A percentile compares a stretch with the other conserved stretches of the same genome.
Evolutionary conservation across 192 early-diverging fungal species (phyloP).

Genomic region (Dissophora globulifera): DNA sequence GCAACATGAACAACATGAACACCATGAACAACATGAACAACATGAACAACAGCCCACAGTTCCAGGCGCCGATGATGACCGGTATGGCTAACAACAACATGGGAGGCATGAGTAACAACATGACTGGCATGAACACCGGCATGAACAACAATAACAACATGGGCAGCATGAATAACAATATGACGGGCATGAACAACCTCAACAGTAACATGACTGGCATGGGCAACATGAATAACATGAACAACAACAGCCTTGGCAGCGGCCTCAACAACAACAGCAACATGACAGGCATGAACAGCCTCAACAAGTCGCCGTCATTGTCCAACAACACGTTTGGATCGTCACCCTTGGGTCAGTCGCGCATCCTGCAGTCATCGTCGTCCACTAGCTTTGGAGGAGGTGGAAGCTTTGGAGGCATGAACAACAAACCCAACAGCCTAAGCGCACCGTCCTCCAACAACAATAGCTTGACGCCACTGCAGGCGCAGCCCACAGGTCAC

Average conservation of each 20-base stretch:
- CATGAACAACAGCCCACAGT: slow-evolving; percentile 24
- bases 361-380: slow-evolving; percentile 30
- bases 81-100: slow-evolving; percentile 23
- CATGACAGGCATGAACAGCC: slow-evolving; percentile 28
- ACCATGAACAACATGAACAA: slow-evolving; percentile 28
- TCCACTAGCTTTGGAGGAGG: slow-evolving; percentile 21
- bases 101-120: slow-evolving; percentile 1
- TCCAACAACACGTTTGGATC: slow-evolving; percentile 35
- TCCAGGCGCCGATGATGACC: slow-evolving; percentile 12
- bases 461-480: slow-evolving; percentile 29
- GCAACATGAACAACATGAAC: slow-evolving; percentile 20
- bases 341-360: slow-evolving; percentile 42
- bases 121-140: neutral
- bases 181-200: slow-evolving; percentile 22
- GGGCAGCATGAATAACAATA: slow-evolving; percentile 19
- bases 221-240: no score
- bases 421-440: slow-evolving; percentile 4
- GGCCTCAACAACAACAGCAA: slow-evolving; percentile 32
- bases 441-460: slow-evolving; percentile 2
- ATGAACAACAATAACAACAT: slow-evolving; percentile 5
- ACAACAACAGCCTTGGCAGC: neutral
- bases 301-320: slow-evolving; percentile 50
- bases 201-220: slow-evolving; percentile 34
- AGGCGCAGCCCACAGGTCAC: slow-evolving; percentile 36
- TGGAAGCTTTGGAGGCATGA: slow-evolving; percentile 18